Conservation (phyloP, 2,329 filamentous ascomycete genomes). For the Macrophomina tecta region DNA sequence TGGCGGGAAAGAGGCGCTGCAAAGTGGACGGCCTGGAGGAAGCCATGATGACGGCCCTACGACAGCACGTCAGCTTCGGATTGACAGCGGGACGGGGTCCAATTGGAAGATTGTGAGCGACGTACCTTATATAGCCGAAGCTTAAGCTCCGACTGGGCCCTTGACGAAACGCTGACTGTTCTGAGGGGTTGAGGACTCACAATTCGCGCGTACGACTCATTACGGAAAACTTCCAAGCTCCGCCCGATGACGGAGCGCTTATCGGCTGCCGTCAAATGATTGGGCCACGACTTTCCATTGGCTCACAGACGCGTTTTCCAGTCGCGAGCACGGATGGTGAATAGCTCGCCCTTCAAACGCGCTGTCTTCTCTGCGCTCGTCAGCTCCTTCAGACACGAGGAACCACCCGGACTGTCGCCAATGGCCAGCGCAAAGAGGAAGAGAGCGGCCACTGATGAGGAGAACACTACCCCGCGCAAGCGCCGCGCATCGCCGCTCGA, state of each 20-base stretch:
- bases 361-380: constrained; percentile 16
- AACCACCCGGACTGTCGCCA: not conserved
- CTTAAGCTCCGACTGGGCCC: constrained; percentile 12
- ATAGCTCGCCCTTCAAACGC: constrained; percentile 10
- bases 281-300: constrained; percentile 21
- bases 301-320: constrained; percentile 20
- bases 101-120: not conserved
- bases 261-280: constrained; percentile 16
- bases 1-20: constrained; percentile 36
- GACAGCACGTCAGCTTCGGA: not conserved
- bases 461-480: constrained; percentile 24
- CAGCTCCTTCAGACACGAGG: constrained; percentile 14
- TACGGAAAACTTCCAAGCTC: constrained; percentile 21
- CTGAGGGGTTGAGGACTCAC: constrained; percentile 7
- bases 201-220: constrained; percentile 14
- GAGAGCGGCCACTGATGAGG: constrained; percentile 2
- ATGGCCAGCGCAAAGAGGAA: constrained; percentile 28
- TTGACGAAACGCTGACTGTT: constrained; percentile 1
- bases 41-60: constrained; percentile 27
- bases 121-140: constrained; percentile 24
- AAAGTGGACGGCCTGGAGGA: constrained; percentile 25
- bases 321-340: constrained; percentile 19
- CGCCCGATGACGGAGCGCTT: constrained; percentile 25
- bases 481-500: constrained; percentile 6
- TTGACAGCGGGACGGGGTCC: not conserved